phyloP scores from a whole-genome alignment of 2,329 filamentous ascomycete genomes.

The Periconia digitata region DNA sequence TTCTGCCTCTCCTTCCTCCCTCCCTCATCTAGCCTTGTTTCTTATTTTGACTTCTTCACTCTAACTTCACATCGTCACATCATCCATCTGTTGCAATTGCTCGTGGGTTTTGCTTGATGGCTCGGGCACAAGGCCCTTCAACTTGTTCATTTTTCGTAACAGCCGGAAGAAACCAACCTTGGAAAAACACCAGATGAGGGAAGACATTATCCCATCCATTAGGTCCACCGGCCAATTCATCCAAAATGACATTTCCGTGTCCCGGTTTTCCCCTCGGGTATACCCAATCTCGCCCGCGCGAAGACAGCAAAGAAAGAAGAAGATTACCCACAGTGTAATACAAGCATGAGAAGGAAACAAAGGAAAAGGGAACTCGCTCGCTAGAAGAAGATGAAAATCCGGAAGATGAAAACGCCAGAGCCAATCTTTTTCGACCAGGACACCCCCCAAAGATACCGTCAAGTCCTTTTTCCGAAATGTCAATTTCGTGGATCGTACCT shows the following conservation, averaged over 20 bases:
- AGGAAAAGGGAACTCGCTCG: not conserved
- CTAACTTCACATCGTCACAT: no score
- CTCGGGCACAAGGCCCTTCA: no score
- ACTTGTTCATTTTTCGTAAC: no score
- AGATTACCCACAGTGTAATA: not conserved
- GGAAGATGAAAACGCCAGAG: conserved; percentile 5
- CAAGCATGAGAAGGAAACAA: conserved; percentile 4
- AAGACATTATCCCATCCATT: conserved; percentile 1
- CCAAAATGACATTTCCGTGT: not conserved
- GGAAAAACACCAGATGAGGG: no score
- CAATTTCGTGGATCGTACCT: conserved; percentile 4
- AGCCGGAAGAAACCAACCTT: no score
- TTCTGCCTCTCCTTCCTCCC: no score
- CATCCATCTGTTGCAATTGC: no score
- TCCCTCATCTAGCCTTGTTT: no score
- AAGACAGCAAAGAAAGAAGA: no score
- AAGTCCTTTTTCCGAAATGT: not conserved
- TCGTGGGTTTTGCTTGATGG: no score
- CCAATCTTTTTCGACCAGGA: conserved; percentile 5
- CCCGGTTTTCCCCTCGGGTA: not conserved
- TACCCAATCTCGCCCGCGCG: not conserved
- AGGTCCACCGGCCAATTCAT: not conserved
- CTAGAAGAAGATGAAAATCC: conserved; percentile 2
- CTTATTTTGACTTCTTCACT: no score
- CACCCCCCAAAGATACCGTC: conserved; percentile 7